phyloP scores from a whole-genome alignment of 106 monocot genomes.

The Platanthera zijinensis region DNA sequence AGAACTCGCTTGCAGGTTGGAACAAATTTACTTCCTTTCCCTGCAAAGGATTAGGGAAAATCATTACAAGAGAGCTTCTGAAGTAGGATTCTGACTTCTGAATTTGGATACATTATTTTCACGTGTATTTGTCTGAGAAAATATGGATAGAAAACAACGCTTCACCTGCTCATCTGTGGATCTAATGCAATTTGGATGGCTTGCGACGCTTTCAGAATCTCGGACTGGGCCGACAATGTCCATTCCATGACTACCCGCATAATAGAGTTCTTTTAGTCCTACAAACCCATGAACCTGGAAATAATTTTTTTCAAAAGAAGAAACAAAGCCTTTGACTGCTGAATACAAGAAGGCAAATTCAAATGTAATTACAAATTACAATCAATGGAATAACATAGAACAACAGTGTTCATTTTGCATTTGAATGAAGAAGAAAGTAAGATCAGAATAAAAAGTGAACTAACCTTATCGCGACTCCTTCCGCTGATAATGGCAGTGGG shows the following conservation, averaged over 20 bases:
- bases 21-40: constrained; percentile 61
- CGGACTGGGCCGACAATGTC: constrained; percentile 81
- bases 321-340: not conserved
- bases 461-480: constrained; percentile 72
- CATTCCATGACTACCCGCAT: constrained; percentile 96
- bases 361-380: not conserved
- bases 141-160: not conserved
- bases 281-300: constrained; percentile 72
- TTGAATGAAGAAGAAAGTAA: not conserved
- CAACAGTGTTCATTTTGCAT: not conserved
- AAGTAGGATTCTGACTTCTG: not conserved
- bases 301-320: not conserved
- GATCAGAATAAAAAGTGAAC: not conserved
- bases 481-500: constrained; percentile 90
- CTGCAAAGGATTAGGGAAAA: constrained; percentile 17
- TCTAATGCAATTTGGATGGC: constrained; percentile 51
- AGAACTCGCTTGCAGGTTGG: constrained; percentile 77
- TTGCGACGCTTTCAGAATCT: constrained; percentile 11
- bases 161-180: constrained; percentile 58
- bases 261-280: constrained; percentile 61
- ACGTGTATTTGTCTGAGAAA: not conserved
- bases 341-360: not conserved
- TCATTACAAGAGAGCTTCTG: no score
- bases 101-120: not conserved
- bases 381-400: not conserved